phyloP scores from a whole-genome alignment of 306 rosid species.

The Alnus glutinosa region DNA sequence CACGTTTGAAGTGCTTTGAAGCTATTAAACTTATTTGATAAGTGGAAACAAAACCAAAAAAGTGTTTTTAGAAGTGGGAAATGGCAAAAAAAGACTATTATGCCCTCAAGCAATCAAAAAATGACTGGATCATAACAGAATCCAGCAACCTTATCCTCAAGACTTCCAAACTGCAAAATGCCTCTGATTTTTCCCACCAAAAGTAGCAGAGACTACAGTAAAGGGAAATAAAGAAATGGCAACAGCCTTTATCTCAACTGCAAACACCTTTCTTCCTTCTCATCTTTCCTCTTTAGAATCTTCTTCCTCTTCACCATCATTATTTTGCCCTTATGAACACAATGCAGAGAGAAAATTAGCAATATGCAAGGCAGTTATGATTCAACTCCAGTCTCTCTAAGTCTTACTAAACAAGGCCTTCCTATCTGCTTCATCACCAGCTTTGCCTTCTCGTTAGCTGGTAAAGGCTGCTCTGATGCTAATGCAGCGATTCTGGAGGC shows the following conservation, averaged over 20 bases:
- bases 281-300: conserved; percentile 33
- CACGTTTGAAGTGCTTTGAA: too few relatives aligned
- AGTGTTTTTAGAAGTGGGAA: too few relatives aligned
- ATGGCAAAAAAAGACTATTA: background rate
- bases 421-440: conserved; percentile 49
- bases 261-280: conserved; percentile 45
- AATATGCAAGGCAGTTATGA: conserved; percentile 49
- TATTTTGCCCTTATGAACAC: conserved; percentile 31
- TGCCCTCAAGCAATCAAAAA: conserved; percentile 35
- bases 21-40: too few relatives aligned
- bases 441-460: conserved; percentile 52
- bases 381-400: conserved; percentile 22
- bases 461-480: conserved; percentile 42
- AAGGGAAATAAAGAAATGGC: conserved; percentile 48
- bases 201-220: conserved; percentile 18
- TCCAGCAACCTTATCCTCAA: conserved; percentile 71
- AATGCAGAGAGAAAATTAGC: conserved; percentile 35
- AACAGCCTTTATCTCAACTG: conserved; percentile 63
- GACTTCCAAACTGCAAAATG: conserved; percentile 41
- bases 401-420: conserved; percentile 62
- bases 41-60: too few relatives aligned
- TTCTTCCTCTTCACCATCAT: conserved; percentile 26
- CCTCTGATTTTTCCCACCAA: conserved; percentile 23
- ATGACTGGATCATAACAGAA: conserved; percentile 63
- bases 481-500: conserved; percentile 94